These are phyloP conservation scores for Metschnikowia shivogae DNA, from an alignment of 805 yeast species.

Conservation along the genomic window DNA sequence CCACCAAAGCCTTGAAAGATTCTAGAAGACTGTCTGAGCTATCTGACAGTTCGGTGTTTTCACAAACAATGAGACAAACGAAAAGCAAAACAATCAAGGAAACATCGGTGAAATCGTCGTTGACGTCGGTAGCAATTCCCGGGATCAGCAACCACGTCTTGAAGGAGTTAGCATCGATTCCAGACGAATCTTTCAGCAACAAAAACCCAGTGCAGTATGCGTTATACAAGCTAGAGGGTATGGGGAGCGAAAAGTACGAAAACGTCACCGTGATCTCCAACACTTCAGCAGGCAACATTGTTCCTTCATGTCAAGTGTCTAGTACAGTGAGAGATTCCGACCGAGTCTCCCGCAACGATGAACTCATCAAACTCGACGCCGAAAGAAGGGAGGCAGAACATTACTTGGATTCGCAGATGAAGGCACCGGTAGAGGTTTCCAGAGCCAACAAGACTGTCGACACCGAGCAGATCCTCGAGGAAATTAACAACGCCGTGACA, in stretches of 20 bases:
- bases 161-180: conserved; percentile 71
- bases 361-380: conserved; percentile 1
- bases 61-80: conserved; percentile 14
- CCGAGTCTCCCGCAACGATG: conserved; percentile 1
- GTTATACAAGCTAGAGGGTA: conserved; percentile 75
- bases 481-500: conserved; percentile 38
- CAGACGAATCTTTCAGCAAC: conserved; percentile 64
- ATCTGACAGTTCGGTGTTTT: conserved; percentile 34
- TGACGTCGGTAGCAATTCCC: conserved; percentile 51
- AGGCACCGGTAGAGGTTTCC: not conserved
- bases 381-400: conserved; percentile 1
- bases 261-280: not conserved
- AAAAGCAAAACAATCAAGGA: not conserved
- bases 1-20: conserved; percentile 7
- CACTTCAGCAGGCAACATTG: not conserved
- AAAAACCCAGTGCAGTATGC: conserved; percentile 75
- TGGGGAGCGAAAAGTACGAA: conserved; percentile 12
- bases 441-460: conserved; percentile 13
- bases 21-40: conserved; percentile 26
- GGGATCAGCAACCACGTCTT: conserved; percentile 40
- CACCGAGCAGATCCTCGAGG: conserved; percentile 36
- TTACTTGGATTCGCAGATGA: not conserved
- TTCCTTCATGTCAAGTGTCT: not conserved
- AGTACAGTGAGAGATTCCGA: not conserved
- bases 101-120: conserved; percentile 14